phyloP scores from a whole-genome alignment of 192 early-diverging fungal species.

The Backusella sp. region DNA sequence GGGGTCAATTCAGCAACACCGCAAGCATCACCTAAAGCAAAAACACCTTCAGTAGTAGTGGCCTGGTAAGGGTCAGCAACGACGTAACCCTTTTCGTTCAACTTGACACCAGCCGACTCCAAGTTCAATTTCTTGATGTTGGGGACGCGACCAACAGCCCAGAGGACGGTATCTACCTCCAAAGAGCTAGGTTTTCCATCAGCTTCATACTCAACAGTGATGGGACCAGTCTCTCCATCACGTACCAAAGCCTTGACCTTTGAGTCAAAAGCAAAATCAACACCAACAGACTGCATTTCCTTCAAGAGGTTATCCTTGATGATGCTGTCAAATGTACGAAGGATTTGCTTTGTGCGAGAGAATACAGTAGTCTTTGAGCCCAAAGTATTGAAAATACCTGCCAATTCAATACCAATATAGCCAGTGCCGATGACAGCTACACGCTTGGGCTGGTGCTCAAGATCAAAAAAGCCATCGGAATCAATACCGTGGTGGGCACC shows the following conservation, averaged over 20 bases:
- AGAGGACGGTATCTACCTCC: conserved; percentile 84
- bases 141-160: conserved; percentile 89
- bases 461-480: conserved; percentile 95
- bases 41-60: conserved; percentile 67
- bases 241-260: conserved; percentile 62
- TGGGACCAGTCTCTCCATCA: conserved; percentile 47
- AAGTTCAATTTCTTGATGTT: conserved; percentile 74
- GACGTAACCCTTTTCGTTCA: conserved; percentile 73
- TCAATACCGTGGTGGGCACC: conserved; percentile 89
- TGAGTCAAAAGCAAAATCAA: conserved; percentile 75
- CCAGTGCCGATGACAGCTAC: conserved; percentile 89
- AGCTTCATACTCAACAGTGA: conserved; percentile 49
- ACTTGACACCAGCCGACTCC: conserved; percentile 56
- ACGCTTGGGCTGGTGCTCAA: conserved; percentile 87
- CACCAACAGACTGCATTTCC: conserved; percentile 73
- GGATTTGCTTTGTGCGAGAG: conserved; percentile 81
- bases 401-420: conserved; percentile 97
- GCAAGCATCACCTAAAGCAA: conserved; percentile 93
- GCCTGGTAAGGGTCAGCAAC: conserved; percentile 86
- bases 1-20: conserved; percentile 92
- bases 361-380: conserved; percentile 84
- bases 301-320: conserved; percentile 78
- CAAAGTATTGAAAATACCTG: conserved; percentile 88
- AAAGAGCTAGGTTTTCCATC: conserved; percentile 41
- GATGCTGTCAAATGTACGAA: conserved; percentile 83